Base-by-base conservation (phyloP, 1,284 basidiomycete species). In the Calocybe gambosa region DNA sequence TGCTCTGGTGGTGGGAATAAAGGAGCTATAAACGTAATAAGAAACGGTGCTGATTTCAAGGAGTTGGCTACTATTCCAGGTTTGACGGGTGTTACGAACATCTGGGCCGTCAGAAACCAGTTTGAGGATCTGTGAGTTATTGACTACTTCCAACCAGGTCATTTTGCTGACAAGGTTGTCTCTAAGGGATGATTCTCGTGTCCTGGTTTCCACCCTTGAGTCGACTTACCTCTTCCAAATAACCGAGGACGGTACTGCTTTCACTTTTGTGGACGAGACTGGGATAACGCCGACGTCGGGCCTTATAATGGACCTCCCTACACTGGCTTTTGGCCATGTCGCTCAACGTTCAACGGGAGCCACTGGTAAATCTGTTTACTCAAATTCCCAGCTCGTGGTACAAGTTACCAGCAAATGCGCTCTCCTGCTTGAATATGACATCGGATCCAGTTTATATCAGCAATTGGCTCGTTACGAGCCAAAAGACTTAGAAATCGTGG, bases 1-100 rank as follows among this genome's bases (percentile, higher is more conserved):
- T 93, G 91, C 53, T 95, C 93, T 1, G 95, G 95, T 1, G 86
- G 84, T 0, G 77, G 78, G 15, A 91, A 82, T 50, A 79, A 82
- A 0, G 93, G 94, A 5, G 85, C 86, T 8, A 61, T 99, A 7
- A 82, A 90, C 31, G 66, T 94, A 20, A 77, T 98, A 7, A 75
- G 90, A 48, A 92, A 84, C 51, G 94, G 94, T 2, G 92, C 91
- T 0, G 87, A 91, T 46, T 81, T 95, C 56, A 74, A 82, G 43
- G 83, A 88, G 53, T 55, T 80, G 4, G 79, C 84, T 0, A 63
- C 64, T 19, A 58, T 92, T 5, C 74, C 81, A 18, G 87, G 83
- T 0, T 54, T 92, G 21, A 59, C 68, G 0, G 70, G 77, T 42
- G 70, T 88, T 4, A 74, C 77, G 7, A 67, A 70, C 13, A 62